Evolutionary conservation across 306 rosid genomes (phyloP).

Genomic region (Canavalia gladiata): DNA sequence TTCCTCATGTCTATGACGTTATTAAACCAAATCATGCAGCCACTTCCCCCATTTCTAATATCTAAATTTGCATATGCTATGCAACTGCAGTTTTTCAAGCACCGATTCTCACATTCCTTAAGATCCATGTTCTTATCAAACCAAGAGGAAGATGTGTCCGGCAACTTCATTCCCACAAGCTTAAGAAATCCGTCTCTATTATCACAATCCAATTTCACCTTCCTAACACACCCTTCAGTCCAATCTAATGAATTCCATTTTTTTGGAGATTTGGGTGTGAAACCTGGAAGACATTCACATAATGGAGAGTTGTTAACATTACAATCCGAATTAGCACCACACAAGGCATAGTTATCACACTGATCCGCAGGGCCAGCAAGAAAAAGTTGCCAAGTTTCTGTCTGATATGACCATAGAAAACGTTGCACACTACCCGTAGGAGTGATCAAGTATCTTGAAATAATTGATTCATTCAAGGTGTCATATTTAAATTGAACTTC

Average conservation of each 20-base stretch:
- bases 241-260: constrained; percentile 12
- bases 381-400: constrained; percentile 36
- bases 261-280: constrained; percentile 17
- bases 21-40: constrained; percentile 54
- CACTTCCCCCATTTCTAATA: constrained; percentile 43
- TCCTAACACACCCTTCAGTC: constrained; percentile 47
- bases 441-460: constrained; percentile 30
- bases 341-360: constrained; percentile 48
- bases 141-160: constrained; percentile 55
- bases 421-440: constrained; percentile 36
- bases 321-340: constrained; percentile 43
- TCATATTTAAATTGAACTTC: constrained; percentile 33
- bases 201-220: constrained; percentile 32
- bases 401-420: constrained; percentile 27
- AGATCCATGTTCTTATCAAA: constrained; percentile 27
- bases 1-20: constrained; percentile 47
- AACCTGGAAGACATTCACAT: constrained; percentile 47
- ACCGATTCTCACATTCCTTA: constrained; percentile 45
- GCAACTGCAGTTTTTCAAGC: constrained; percentile 53
- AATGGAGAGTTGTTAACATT: not conserved
- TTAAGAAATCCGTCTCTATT: constrained; percentile 29
- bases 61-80: constrained; percentile 47
- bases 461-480: not conserved
- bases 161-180: constrained; percentile 32
- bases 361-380: not conserved